Conservation (phyloP, 257 asterid species). For the Solanum commersonii region DNA sequence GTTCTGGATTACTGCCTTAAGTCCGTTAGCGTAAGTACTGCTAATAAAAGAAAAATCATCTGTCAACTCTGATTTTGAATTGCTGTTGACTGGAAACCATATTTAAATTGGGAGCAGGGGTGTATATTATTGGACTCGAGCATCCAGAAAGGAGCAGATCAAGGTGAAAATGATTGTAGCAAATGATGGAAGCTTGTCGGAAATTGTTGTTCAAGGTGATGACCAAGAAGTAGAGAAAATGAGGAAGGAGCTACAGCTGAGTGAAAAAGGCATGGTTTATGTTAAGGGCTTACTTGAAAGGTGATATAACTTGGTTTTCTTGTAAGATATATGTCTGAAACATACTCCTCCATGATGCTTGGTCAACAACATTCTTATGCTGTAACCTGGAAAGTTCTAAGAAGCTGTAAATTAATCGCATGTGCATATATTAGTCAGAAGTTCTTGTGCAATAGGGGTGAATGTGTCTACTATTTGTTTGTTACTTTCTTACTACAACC, state of each 20-base stretch:
- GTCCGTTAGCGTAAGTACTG: slow-evolving; percentile 84
- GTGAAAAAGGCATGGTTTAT: slow-evolving; percentile 86
- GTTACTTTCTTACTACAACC: background rate
- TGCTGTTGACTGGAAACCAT: background rate
- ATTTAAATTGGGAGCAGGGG: slow-evolving; percentile 44
- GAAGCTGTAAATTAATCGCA: background rate
- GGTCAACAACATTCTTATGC: background rate
- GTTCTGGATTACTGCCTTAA: slow-evolving; percentile 66
- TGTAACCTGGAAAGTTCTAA: background rate
- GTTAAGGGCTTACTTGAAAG: slow-evolving; percentile 87
- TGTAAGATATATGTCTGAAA: background rate
- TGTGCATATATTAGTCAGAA: background rate
- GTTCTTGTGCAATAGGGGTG: background rate
- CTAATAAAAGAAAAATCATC: background rate
- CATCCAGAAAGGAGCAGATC: slow-evolving; percentile 88
- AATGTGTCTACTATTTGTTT: background rate
- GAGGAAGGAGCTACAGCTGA: slow-evolving; percentile 80
- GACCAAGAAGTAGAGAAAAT: slow-evolving; percentile 81
- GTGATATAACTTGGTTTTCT: slow-evolving; percentile 15
- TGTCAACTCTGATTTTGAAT: background rate
- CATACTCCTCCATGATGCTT: background rate
- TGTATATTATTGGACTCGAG: slow-evolving; percentile 78
- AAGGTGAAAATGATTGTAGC: slow-evolving; percentile 70
- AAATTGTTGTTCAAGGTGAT: slow-evolving; percentile 77
- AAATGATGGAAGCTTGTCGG: slow-evolving; percentile 58